A percentile compares a stretch with the other conserved stretches of the same genome.
These are phyloP conservation scores for Clitopilus hobsonii DNA, from an alignment of 768 basidiomycete species.

Conservation along the genomic window DNA sequence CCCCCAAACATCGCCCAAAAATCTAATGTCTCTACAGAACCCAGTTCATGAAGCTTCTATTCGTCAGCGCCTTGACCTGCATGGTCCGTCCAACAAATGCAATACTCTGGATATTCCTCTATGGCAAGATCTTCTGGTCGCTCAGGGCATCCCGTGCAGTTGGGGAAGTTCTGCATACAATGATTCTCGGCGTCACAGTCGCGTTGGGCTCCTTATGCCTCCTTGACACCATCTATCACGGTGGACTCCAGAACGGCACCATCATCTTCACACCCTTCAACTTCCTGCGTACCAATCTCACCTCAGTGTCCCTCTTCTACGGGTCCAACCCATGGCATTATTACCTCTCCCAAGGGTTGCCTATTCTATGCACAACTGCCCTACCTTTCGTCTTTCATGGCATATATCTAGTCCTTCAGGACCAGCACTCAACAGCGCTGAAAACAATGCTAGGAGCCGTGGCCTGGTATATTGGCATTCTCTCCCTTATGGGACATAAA, in stretches of 20 bases:
- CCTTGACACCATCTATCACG: constrained; percentile 73
- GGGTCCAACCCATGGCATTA: constrained; percentile 85
- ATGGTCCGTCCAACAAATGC: constrained; percentile 86
- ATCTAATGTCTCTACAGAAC: constrained; percentile 17
- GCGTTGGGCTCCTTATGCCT: constrained; percentile 26
- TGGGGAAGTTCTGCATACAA: constrained; percentile 17
- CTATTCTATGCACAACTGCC: constrained; percentile 70
- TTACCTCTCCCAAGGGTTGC: constrained; percentile 82
- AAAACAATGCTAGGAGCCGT: constrained; percentile 44
- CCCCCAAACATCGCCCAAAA: neutral
- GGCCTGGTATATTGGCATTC: constrained; percentile 60
- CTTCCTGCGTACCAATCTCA: constrained; percentile 80
- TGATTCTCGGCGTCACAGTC: constrained; percentile 31
- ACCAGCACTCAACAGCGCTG: constrained; percentile 23
- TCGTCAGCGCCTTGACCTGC: constrained; percentile 73
- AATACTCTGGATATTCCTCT: constrained; percentile 79
- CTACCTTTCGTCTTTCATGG: constrained; percentile 74
- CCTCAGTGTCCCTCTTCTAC: constrained; percentile 88
- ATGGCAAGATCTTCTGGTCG: constrained; percentile 52
- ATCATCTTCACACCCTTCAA: constrained; percentile 74
- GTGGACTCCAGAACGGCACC: constrained; percentile 15
- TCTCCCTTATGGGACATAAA: constrained; percentile 87
- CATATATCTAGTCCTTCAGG: constrained; percentile 30
- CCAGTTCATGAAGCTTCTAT: constrained; percentile 30
- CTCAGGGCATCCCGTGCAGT: constrained; percentile 26